phyloP scores from a whole-genome alignment of 495 filamentous ascomycete species.

The Xylaria castorea region DNA sequence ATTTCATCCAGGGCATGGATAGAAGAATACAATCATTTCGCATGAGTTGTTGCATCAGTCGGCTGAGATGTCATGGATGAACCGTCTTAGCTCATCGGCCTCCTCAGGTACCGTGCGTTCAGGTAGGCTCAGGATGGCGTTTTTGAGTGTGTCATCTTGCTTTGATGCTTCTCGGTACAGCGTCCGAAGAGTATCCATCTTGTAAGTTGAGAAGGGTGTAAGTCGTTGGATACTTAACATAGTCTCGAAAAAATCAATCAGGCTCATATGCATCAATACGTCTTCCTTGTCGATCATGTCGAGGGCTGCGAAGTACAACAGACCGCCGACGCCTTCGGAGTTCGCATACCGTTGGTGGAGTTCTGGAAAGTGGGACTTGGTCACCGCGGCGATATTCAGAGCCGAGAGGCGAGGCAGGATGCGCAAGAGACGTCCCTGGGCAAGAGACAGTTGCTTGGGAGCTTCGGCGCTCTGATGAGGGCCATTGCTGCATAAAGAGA shows the following conservation, averaged over 20 bases:
- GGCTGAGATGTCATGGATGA: slow-evolving; percentile 45
- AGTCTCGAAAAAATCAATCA: slow-evolving; percentile 78
- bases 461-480: slow-evolving; percentile 48
- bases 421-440: slow-evolving; percentile 77
- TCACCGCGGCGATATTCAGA: slow-evolving; percentile 68
- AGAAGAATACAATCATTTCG: not conserved
- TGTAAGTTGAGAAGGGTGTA: slow-evolving; percentile 47
- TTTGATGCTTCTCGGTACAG: slow-evolving; percentile 48
- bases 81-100: slow-evolving; percentile 46
- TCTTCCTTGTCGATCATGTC: slow-evolving; percentile 79
- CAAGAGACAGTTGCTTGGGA: slow-evolving; percentile 72
- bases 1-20: not conserved
- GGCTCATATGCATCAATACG: slow-evolving; percentile 77
- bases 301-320: slow-evolving; percentile 76
- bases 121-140: slow-evolving; percentile 49
- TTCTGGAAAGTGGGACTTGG: slow-evolving; percentile 62
- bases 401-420: slow-evolving; percentile 71
- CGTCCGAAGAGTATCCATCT: slow-evolving; percentile 47
- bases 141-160: slow-evolving; percentile 48
- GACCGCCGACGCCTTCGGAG: slow-evolving; percentile 52
- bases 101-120: slow-evolving; percentile 54
- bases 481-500: slow-evolving; percentile 62
- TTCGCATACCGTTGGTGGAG: slow-evolving; percentile 62
- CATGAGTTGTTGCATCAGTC: not conserved
- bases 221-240: slow-evolving; percentile 62